Conservation (phyloP, 805 yeast genomes). For the Zygosaccharomyces rouxii region DNA sequence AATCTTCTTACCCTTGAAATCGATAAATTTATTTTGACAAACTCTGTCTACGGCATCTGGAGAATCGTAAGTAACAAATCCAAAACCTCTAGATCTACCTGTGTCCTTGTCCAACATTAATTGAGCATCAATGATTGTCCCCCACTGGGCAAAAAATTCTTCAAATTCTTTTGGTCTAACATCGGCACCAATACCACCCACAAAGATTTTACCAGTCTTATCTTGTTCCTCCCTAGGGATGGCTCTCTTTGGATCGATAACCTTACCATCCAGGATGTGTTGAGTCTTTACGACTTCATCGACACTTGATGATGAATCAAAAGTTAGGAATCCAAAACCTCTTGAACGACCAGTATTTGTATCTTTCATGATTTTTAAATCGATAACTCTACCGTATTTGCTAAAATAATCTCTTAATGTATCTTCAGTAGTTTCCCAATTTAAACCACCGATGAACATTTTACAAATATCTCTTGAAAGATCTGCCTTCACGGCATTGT, state of each 20-base stretch:
- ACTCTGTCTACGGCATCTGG: constrained; percentile 92
- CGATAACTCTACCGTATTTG: constrained; percentile 83
- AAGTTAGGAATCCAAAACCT: constrained; percentile 92
- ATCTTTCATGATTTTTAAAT: constrained; percentile 91
- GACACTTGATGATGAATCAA: constrained; percentile 74
- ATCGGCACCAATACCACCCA: constrained; percentile 93
- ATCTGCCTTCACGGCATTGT: constrained; percentile 42
- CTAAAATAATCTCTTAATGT: constrained; percentile 74
- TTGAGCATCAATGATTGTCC: constrained; percentile 91
- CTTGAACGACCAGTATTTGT: constrained; percentile 79
- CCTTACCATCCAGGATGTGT: constrained; percentile 90
- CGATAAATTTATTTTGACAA: constrained; percentile 72
- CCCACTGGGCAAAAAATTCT: constrained; percentile 80
- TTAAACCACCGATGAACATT: constrained; percentile 94
- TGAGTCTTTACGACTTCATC: constrained; percentile 80
- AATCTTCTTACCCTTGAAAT: constrained; percentile 80
- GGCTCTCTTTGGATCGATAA: constrained; percentile 96
- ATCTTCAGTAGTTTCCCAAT: constrained; percentile 96
- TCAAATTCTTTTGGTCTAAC: constrained; percentile 89
- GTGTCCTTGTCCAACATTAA: constrained; percentile 96
- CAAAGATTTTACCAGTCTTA: constrained; percentile 92
- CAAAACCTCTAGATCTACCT: constrained; percentile 95
- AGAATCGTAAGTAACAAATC: constrained; percentile 91
- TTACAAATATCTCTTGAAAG: constrained; percentile 73
- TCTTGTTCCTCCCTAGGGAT: constrained; percentile 97